Conservation (phyloP, 2,329 filamentous ascomycete species). For the Trichophyton rubrum region DNA sequence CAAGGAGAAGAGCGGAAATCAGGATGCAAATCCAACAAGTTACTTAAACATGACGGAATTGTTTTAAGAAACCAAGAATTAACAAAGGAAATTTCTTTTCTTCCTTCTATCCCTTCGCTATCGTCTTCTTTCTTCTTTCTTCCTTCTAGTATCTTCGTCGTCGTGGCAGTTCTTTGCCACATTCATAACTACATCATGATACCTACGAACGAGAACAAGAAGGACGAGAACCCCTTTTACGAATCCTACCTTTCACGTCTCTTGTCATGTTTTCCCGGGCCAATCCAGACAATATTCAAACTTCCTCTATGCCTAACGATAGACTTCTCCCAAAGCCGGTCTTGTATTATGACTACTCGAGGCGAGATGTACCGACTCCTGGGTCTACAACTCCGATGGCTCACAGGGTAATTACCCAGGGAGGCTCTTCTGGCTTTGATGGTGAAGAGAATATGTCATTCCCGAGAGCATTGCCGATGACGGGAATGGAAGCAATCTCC, state of each 20-base stretch:
- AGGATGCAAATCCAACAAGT: slow-evolving; percentile 11
- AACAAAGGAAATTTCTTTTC: slow-evolving; percentile 7
- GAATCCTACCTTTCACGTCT: slow-evolving; percentile 1
- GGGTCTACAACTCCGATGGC: slow-evolving; percentile 27
- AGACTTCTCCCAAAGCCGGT: slow-evolving; percentile 35
- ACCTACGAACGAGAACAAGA: not conserved
- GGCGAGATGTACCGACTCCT: slow-evolving; percentile 23
- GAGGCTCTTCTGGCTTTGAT: not conserved
- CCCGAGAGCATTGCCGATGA: not conserved
- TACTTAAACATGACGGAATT: slow-evolving; percentile 16
- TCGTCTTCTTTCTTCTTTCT: slow-evolving; percentile 7
- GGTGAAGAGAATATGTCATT: not conserved
- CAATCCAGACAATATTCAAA: not conserved
- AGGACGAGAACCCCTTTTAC: not conserved
- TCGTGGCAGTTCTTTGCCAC: not conserved
- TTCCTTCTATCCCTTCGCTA: slow-evolving; percentile 4
- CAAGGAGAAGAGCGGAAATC: not conserved
- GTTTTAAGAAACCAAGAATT: slow-evolving; percentile 10
- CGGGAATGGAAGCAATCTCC: not conserved
- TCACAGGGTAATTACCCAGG: slow-evolving; percentile 30
- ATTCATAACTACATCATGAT: slow-evolving; percentile 2
- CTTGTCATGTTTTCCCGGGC: not conserved
- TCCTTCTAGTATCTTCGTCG: slow-evolving; percentile 1
- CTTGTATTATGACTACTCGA: slow-evolving; percentile 29
- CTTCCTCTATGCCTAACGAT: slow-evolving; percentile 34